These are phyloP conservation scores for Apiospora malaysiana DNA, from an alignment of 2,329 filamentous ascomycete genomes.

Conservation along the genomic window DNA sequence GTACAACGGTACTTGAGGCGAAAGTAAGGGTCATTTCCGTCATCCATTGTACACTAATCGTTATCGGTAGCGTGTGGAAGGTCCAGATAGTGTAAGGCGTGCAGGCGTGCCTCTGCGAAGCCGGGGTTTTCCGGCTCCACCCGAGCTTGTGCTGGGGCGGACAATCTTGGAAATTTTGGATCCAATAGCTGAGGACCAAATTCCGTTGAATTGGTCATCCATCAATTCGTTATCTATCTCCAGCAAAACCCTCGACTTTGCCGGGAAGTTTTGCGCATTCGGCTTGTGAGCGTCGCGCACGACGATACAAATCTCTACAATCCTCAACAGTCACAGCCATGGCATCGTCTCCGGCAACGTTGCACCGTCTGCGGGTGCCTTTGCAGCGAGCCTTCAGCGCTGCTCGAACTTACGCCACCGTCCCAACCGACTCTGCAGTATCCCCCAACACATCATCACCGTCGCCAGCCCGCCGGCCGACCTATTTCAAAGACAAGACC, in stretches of 20 bases:
- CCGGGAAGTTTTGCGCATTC: constrained; percentile 2
- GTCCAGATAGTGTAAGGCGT: background rate
- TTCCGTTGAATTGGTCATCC: constrained; percentile 13
- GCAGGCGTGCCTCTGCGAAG: background rate
- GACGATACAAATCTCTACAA: background rate
- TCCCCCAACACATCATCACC: constrained; percentile 26
- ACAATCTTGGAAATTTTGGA: constrained; percentile 8
- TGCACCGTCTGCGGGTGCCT: constrained; percentile 37
- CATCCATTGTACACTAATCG: background rate
- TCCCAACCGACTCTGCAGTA: constrained; percentile 33
- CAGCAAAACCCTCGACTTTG: background rate
- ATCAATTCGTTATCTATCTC: constrained; percentile 6
- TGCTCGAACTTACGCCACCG: constrained; percentile 36
- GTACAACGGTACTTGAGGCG: background rate
- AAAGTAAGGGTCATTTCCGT: constrained; percentile 4
- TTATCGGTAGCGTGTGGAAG: background rate
- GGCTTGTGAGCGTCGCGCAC: background rate
- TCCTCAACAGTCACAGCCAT: constrained; percentile 27
- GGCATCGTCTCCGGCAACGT: constrained; percentile 35
- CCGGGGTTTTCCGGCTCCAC: constrained; percentile 18
- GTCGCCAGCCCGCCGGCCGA: constrained; percentile 43
- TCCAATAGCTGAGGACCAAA: background rate
- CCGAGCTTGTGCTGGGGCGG: constrained; percentile 1
- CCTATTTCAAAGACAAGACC: constrained; percentile 65
- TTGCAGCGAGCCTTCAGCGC: constrained; percentile 36